phyloP scores from a whole-genome alignment of 192 early-diverging fungal species.

The Dimargaris cristalligena region DNA sequence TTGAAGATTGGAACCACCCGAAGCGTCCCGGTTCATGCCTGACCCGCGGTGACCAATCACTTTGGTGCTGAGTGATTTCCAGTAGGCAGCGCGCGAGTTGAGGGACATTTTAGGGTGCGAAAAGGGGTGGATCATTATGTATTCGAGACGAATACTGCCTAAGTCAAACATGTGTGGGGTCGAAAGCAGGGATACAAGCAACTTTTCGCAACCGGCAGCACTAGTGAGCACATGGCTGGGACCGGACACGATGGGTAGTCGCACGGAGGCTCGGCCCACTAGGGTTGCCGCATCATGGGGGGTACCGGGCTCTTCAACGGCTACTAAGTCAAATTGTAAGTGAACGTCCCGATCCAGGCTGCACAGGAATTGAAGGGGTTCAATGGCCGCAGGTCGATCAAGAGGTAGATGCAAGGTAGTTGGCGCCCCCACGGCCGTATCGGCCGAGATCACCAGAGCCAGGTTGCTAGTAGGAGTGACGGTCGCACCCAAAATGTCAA shows the following conservation, averaged over 20 bases:
- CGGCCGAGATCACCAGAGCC: not conserved
- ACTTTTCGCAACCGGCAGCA: not conserved
- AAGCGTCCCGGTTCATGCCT: slow-evolving; percentile 51
- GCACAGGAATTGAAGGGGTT: slow-evolving; percentile 2
- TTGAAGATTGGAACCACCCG: slow-evolving; percentile 40
- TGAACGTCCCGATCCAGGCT: not conserved
- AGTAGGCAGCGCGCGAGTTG: slow-evolving; percentile 35
- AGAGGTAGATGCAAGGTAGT: not conserved
- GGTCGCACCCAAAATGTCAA: not conserved
- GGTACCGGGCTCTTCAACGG: not conserved
- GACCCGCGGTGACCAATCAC: slow-evolving; percentile 83
- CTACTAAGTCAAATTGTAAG: not conserved
- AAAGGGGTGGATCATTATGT: slow-evolving; percentile 45
- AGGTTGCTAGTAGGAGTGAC: not conserved
- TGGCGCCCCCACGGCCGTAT: not conserved
- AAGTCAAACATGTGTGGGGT: slow-evolving; percentile 26
- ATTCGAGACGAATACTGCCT: slow-evolving; percentile 39
- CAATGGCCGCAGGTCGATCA: not conserved
- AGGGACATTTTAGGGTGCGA: slow-evolving; percentile 35
- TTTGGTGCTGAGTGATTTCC: slow-evolving; percentile 40
- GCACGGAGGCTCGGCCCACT: not conserved
- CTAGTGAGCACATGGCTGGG: not conserved
- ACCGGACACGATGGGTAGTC: not conserved
- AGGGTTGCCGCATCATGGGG: not conserved
- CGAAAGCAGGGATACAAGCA: not conserved